phyloP scores from a whole-genome alignment of 192 early-diverging fungal genomes.

The Rhizophagus sp. region DNA sequence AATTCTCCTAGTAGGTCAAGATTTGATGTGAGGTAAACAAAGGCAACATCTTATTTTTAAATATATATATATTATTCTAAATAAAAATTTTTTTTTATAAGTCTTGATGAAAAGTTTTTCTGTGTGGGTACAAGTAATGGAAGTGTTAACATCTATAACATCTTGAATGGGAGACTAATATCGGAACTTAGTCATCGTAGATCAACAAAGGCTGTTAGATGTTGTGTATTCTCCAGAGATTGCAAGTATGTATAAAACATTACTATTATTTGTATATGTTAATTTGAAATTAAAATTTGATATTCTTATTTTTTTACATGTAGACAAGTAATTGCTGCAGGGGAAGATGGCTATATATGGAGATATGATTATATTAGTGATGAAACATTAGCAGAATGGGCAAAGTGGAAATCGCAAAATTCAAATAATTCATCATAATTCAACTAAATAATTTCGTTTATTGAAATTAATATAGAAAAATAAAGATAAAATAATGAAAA shows the following conservation, averaged over 20 bases:
- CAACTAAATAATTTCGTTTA: not conserved
- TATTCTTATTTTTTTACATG: not conserved
- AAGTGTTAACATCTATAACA: constrained; percentile 67
- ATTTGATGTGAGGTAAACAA: constrained; percentile 44
- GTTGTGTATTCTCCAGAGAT: constrained; percentile 76
- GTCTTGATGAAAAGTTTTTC: constrained; percentile 71
- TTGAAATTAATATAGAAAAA: not conserved
- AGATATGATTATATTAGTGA: constrained; percentile 80
- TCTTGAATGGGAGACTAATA: constrained; percentile 65
- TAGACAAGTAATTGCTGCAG: constrained; percentile 69
- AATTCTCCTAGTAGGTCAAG: constrained; percentile 41
- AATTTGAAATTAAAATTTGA: not conserved
- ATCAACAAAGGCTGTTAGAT: constrained; percentile 77
- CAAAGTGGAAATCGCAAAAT: constrained; percentile 40
- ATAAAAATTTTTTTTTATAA: not conserved
- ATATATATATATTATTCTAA: not conserved
- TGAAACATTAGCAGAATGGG: constrained; percentile 75
- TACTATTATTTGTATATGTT: not conserved
- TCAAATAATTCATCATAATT: not conserved
- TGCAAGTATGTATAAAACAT: constrained; percentile 53
- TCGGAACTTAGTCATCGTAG: constrained; percentile 71
- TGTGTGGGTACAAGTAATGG: constrained; percentile 77
- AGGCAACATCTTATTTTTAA: not conserved
- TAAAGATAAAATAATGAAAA: not conserved
- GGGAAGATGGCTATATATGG: constrained; percentile 82